Percentiles rank a stretch among this genome's conserved stretches.
Evolutionary conservation across 495 filamentous ascomycete genomes (phyloP).

Genomic region (Daldinia decipiens): DNA sequence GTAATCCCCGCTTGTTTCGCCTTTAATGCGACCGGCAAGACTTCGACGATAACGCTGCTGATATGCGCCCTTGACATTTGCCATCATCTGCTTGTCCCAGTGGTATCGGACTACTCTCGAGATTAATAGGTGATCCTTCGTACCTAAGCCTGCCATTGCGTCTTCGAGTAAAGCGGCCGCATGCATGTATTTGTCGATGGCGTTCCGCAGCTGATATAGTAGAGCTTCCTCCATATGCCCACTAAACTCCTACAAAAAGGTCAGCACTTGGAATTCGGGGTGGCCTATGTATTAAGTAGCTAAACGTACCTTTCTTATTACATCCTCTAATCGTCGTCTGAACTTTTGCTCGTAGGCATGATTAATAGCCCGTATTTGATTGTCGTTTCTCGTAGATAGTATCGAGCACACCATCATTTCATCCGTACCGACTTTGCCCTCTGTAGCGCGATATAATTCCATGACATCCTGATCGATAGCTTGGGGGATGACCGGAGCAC

Average conservation of each 20-base stretch:
- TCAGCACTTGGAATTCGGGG: background rate
- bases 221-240: conserved; percentile 92
- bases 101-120: conserved; percentile 77
- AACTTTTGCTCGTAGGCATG: conserved; percentile 75
- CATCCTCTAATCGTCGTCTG: conserved; percentile 70
- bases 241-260: conserved; percentile 71
- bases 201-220: conserved; percentile 79
- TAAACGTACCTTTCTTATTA: conserved; percentile 68
- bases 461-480: conserved; percentile 76
- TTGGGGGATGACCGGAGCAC: conserved; percentile 72
- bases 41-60: conserved; percentile 68
- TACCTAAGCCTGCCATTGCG: conserved; percentile 86
- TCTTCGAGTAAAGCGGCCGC: conserved; percentile 85
- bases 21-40: conserved; percentile 71
- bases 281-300: background rate
- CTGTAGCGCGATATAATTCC: conserved; percentile 76
- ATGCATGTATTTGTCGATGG: conserved; percentile 79
- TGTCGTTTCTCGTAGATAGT: conserved; percentile 75
- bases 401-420: conserved; percentile 80
- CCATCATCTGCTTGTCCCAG: conserved; percentile 79
- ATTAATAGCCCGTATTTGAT: conserved; percentile 82
- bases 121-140: conserved; percentile 83
- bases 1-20: conserved; percentile 91
- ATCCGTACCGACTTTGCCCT: conserved; percentile 76
- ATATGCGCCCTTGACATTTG: conserved; percentile 79